phyloP scores from a whole-genome alignment of 768 basidiomycete species.

The Boletus coccyginus region DNA sequence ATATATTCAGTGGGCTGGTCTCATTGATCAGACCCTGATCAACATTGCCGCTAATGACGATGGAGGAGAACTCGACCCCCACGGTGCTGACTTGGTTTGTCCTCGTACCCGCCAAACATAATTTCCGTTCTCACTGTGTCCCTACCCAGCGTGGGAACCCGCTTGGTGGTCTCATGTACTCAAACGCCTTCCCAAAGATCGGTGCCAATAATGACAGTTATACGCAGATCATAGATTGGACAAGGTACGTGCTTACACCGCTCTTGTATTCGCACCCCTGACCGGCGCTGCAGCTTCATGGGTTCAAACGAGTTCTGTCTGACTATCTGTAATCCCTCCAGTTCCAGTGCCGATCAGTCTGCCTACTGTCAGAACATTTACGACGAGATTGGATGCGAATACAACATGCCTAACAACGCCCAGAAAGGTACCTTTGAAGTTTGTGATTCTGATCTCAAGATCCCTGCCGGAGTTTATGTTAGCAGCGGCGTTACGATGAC shows the following conservation, averaged over 20 bases:
- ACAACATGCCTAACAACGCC: slow-evolving; percentile 70
- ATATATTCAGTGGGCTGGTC: slow-evolving; percentile 61
- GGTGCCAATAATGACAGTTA: slow-evolving; percentile 38
- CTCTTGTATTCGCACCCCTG: not conserved
- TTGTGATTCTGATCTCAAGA: slow-evolving; percentile 65
- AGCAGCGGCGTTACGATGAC: slow-evolving; percentile 40
- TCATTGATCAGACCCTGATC: slow-evolving; percentile 60
- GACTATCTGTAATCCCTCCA: slow-evolving; percentile 64
- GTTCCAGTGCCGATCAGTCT: slow-evolving; percentile 37
- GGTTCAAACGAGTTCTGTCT: slow-evolving; percentile 63
- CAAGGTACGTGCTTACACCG: slow-evolving; percentile 40
- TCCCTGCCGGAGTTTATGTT: slow-evolving; percentile 52
- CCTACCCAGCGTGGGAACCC: slow-evolving; percentile 69
- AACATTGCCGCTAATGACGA: slow-evolving; percentile 51
- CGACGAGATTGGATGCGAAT: slow-evolving; percentile 69
- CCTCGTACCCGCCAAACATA: slow-evolving; percentile 5
- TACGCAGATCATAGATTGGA: slow-evolving; percentile 65
- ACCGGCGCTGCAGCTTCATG: slow-evolving; percentile 47
- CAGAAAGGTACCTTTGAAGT: slow-evolving; percentile 57
- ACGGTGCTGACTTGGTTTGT: slow-evolving; percentile 62
- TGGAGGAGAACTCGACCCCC: slow-evolving; percentile 79
- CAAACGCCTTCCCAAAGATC: slow-evolving; percentile 50
- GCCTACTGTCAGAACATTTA: slow-evolving; percentile 67
- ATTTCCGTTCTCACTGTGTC: slow-evolving; percentile 5
- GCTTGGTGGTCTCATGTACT: slow-evolving; percentile 67